Conservation (phyloP, 1,139 yeast species). For the Suhomyces ambrosiae region DNA sequence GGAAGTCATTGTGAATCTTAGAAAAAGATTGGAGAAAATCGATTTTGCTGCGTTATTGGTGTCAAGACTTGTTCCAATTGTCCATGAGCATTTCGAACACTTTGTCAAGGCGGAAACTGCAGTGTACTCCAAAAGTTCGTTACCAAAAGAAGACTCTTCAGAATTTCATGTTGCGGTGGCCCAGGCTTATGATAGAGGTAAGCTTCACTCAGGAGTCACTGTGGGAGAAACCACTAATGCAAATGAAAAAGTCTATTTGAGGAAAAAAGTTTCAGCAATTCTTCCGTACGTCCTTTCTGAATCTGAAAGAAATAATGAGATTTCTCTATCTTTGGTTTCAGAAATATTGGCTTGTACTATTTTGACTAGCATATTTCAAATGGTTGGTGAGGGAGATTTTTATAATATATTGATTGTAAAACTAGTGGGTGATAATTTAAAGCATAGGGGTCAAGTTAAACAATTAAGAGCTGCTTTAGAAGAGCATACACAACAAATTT, state of each 20-base stretch:
- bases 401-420: slow-evolving; percentile 69
- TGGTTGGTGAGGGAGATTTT: slow-evolving; percentile 73
- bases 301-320: slow-evolving; percentile 51
- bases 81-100: slow-evolving; percentile 64
- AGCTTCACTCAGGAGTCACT: slow-evolving; percentile 64
- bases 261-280: slow-evolving; percentile 43
- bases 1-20: slow-evolving; percentile 42
- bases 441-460: slow-evolving; percentile 76
- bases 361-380: slow-evolving; percentile 50
- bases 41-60: slow-evolving; percentile 65
- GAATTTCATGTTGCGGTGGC: slow-evolving; percentile 59
- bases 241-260: slow-evolving; percentile 56
- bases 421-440: slow-evolving; percentile 64
- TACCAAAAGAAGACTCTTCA: slow-evolving; percentile 16
- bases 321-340: slow-evolving; percentile 53
- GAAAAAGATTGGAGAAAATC: slow-evolving; percentile 39
- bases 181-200: slow-evolving; percentile 56
- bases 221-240: slow-evolving; percentile 42
- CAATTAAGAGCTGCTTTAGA: slow-evolving; percentile 71
- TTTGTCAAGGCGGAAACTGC: slow-evolving; percentile 57
- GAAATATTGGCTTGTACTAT: slow-evolving; percentile 63
- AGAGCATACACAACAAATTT: slow-evolving; percentile 49
- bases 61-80: slow-evolving; percentile 58
- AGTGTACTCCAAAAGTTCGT: slow-evolving; percentile 24
- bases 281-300: slow-evolving; percentile 54